Conservation (phyloP, 345 rosid genomes). For the Salix suchowensis region DNA sequence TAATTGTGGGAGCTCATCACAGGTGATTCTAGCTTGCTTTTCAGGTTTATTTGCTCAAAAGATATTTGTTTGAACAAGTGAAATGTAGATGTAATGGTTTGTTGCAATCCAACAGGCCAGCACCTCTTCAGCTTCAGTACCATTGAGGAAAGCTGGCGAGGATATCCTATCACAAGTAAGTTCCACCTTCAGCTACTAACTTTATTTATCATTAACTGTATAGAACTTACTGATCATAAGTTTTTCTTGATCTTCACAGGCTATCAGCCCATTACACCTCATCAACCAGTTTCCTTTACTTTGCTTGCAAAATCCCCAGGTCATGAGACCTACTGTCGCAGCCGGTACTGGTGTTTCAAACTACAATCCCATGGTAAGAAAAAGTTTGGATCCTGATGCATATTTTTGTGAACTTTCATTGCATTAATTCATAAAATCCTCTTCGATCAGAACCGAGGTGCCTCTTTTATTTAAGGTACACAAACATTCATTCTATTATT, state of each 20-base stretch:
- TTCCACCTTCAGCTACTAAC: background rate
- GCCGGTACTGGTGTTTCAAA: background rate
- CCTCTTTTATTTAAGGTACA: too few relatives aligned
- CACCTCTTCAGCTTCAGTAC: background rate
- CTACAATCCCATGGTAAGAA: constrained; percentile 13
- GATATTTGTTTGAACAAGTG: background rate
- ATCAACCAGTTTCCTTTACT: constrained; percentile 13
- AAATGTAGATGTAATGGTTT: background rate
- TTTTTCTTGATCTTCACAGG: constrained; percentile 13
- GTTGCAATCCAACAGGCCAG: background rate
- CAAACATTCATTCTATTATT: too few relatives aligned
- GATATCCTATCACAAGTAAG: constrained; percentile 3
- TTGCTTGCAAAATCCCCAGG: constrained; percentile 9
- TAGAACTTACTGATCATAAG: background rate
- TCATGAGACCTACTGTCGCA: background rate
- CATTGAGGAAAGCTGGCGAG: constrained; percentile 3
- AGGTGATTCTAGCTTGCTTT: background rate
- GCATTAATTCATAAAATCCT: too few relatives aligned
- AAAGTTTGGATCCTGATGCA: background rate
- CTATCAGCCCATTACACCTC: constrained; percentile 7
- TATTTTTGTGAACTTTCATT: too few relatives aligned
- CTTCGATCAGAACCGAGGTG: too few relatives aligned
- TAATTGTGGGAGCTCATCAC: background rate
- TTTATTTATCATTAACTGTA: background rate
- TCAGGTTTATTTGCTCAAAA: background rate